Evolutionary conservation across 176 grass and related monocot genomes (phyloP), one percentile per base, ranked within the genome.

Genomic region (Poa pratensis): DNA sequence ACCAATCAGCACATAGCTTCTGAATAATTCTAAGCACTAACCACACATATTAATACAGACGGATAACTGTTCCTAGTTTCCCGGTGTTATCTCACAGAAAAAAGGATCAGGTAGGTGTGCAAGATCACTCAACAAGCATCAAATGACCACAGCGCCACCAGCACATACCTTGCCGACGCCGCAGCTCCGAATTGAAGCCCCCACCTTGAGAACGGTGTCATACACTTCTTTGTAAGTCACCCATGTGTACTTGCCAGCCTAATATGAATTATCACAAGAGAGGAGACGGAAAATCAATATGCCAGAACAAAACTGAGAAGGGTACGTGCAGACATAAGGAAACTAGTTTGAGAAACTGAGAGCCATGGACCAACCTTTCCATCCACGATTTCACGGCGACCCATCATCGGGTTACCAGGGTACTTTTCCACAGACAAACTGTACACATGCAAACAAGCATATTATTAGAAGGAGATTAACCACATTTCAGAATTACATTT

Each of bases 221-320:
- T 96, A 90, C 9, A 90, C 93, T 77, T 96, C 86, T 80, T 92
- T 93, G 75, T 98, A 98, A 42, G 91, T 98, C 71, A 86, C 50
- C 96, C 96, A 98, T 19, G 86, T 92, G 89, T 95, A 98, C 66
- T 87, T 32, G 75, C 90, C 90, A 84, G 87, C 87, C 92, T 94
- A 69, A 68, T 23, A 77, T 30, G 61, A 84, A 79, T 83, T 17
- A 34, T 39, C 59, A 80, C 35, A 32, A 34, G 51, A 70, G 19
- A 63, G 78, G 37, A 80, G 73, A 75, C 45, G n/a, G 15, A 32
- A 77, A 49, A 84, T 73, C 26, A 80, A 69, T 74, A 27, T 18
- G 63, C 15, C 19, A 9, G 32, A 69, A 49, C 14, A 55, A 39
- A 86, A 66, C 28, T 70, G 23, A 73, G 3, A 59, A 39, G 3